Evolutionary conservation across 2,329 filamentous ascomycete genomes (phyloP).

Genomic region (Dryadomyces quercus-mongolicae): DNA sequence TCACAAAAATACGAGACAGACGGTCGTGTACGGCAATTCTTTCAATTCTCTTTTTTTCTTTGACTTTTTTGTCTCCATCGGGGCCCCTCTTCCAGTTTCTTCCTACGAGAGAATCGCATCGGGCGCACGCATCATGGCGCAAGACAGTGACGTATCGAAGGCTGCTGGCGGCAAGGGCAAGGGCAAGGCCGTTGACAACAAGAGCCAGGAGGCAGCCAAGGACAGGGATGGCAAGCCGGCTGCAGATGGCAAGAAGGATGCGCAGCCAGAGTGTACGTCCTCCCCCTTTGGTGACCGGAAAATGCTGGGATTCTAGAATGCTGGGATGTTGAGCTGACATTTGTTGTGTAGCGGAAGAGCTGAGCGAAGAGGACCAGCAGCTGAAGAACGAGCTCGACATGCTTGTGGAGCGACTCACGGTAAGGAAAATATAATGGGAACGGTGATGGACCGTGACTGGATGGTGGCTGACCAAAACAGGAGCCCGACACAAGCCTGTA

Average conservation of each 20-base stretch:
- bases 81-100: not conserved
- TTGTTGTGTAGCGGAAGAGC: constrained; percentile 55
- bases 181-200: constrained; percentile 71
- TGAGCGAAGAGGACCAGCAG: constrained; percentile 96
- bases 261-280: constrained; percentile 27
- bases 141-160: constrained; percentile 80
- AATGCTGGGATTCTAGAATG: no score
- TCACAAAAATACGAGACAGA: not conserved
- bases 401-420: constrained; percentile 89
- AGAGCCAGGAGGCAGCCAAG: constrained; percentile 44
- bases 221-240: constrained; percentile 59
- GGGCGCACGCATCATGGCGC: constrained; percentile 53
- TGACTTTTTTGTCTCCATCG: not conserved
- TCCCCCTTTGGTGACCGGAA: no score
- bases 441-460: no score
- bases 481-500: constrained; percentile 81
- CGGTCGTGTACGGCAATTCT: not conserved
- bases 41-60: not conserved
- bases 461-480: constrained; percentile 29
- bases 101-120: not conserved
- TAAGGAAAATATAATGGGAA: constrained; percentile 24
- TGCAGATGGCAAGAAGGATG: constrained; percentile 66
- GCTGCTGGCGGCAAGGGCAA: constrained; percentile 81
- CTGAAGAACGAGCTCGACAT: constrained; percentile 96
- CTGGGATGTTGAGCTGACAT: not conserved